Base-by-base conservation (phyloP, 2,329 filamentous ascomycete species). In the Ceratocystis destructans region DNA sequence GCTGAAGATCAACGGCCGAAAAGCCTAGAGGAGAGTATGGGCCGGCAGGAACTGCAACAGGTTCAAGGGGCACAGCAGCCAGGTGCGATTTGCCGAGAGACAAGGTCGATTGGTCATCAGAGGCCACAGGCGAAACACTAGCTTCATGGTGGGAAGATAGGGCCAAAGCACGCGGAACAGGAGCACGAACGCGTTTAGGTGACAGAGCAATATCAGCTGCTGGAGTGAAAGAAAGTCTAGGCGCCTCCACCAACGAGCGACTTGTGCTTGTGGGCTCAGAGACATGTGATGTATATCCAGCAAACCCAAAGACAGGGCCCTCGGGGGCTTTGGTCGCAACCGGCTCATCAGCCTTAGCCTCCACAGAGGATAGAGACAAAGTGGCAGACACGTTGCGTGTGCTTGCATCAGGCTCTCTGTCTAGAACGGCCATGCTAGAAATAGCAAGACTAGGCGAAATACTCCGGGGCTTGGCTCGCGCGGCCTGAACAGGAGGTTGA, bases 221-320 rank as follows among this genome's bases (percentile, higher is more conserved):
- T 61, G 59, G 37, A 1, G 61, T 64, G 15, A 66, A 61, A 20
- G 64, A 55, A 25, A 68, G 25, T 20, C 57, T 50, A 25, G 66
- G 59, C n/a, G 59, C 67, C 57, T 73, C 71, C 15, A 75, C 74
- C 62, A 12, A 15, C 25, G 28, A 5, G 28, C 53, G 53, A 28
- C 5, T 15, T 28, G 53, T 28, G 20, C 73, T 44, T 17, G 72
- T 66, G 22, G 72, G 73, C 57, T 73, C 70, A n/a, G 73, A 64
- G 53, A 70, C 69, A 66, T 74, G 69, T 17, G 73, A 69, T 46
- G 70, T 63, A 44, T 75, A 70, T 2, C 67, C 64, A 1, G 74
- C 73, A 28, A 75, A 62, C 0, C 70, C 71, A 20, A 75, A 67
- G 1, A 57, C 57, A 15, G 67, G 41, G 25, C 64, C 62, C n/a